Evolutionary conservation across 352 stramenopile species (phyloP).

Genomic region (Thraustochytrium sp.): DNA sequence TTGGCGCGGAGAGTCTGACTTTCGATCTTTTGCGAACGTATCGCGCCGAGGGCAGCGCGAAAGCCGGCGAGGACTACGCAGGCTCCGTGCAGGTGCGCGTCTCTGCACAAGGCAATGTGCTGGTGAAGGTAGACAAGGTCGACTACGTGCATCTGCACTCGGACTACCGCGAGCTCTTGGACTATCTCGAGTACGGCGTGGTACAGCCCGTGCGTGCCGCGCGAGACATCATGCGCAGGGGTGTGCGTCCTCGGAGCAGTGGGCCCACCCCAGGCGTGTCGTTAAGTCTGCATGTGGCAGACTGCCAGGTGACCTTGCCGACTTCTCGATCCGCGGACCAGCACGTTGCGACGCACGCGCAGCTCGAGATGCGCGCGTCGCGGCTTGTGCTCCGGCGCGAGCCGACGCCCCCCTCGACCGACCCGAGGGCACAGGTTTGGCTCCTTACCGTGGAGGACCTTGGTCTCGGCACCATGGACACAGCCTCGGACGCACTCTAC

Average conservation of each 20-base stretch:
- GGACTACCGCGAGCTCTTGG: background rate
- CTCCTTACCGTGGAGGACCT: background rate
- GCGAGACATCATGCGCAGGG: background rate
- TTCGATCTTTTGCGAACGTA: background rate
- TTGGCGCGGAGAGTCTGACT: background rate
- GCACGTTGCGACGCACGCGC: background rate
- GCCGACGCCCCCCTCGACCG: background rate
- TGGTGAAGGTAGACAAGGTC: background rate
- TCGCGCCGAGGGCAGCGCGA: background rate
- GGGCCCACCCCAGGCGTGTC: background rate
- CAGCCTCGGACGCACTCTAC: background rate
- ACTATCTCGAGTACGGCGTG: constrained; percentile 24
- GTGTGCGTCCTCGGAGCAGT: background rate
- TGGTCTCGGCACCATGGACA: background rate
- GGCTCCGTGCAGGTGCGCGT: background rate
- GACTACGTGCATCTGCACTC: background rate
- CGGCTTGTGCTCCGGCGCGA: background rate
- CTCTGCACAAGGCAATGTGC: background rate
- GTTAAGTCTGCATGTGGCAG: background rate
- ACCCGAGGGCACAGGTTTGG: background rate
- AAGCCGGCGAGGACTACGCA: background rate
- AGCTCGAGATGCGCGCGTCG: background rate
- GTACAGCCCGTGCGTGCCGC: background rate
- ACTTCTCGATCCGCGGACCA: background rate
- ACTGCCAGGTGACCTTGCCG: background rate